phyloP scores from a whole-genome alignment of 2,329 filamentous ascomycete genomes.

The Onygenales sp. region DNA sequence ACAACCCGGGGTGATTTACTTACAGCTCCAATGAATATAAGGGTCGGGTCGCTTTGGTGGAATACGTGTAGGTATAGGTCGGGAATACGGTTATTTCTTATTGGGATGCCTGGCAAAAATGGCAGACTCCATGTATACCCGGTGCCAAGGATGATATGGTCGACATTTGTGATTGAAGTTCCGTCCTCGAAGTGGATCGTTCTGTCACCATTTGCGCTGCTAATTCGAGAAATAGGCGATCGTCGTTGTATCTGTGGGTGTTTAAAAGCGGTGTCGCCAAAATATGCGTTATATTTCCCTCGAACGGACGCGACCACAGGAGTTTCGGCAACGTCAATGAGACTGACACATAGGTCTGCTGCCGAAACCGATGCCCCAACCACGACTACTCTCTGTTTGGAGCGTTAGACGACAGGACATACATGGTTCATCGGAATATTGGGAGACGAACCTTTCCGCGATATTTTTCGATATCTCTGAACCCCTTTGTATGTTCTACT shows the following conservation, averaged over 20 bases:
- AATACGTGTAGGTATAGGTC: conserved; percentile 73
- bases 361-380: conserved; percentile 80
- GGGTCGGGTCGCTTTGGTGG: conserved; percentile 61
- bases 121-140: conserved; percentile 80
- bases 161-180: conserved; percentile 54
- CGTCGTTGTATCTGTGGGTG: conserved; percentile 38
- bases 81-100: conserved; percentile 58
- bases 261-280: conserved; percentile 44
- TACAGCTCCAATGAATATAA: conserved; percentile 56
- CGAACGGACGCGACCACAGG: conserved; percentile 55
- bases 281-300: conserved; percentile 37
- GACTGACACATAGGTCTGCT: conserved; percentile 69
- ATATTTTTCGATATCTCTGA: conserved; percentile 56
- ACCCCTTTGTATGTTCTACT: conserved; percentile 70
- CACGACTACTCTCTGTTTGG: conserved; percentile 62
- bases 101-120: conserved; percentile 48
- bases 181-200: conserved; percentile 59
- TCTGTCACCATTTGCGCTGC: conserved; percentile 30
- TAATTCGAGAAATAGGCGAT: conserved; percentile 44
- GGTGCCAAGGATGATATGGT: conserved; percentile 75
- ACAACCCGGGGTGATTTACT: conserved; percentile 9
- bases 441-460: conserved; percentile 23
- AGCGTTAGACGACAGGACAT: not conserved
- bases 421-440: not conserved
- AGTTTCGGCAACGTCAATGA: conserved; percentile 48